Base-by-base conservation (phyloP, 2,329 filamentous ascomycete genomes). In the Colletotrichum phormii region DNA sequence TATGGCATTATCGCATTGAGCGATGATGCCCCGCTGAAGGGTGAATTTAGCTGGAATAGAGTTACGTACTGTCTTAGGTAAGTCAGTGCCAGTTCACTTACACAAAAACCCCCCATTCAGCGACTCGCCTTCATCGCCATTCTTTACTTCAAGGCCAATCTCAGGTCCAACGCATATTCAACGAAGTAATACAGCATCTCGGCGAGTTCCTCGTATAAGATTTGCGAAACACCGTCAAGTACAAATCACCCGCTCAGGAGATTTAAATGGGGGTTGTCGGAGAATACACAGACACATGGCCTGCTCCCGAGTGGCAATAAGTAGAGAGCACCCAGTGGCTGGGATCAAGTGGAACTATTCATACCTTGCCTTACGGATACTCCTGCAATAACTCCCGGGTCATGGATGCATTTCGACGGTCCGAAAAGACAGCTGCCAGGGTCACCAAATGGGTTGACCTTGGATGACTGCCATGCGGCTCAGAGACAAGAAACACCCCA, bases 1-100 rank as follows among this genome's bases (percentile, higher is more conserved):
- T 64, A 33, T n/a, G 15, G 24, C 13, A 57, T 33, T 64, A 33
- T n/a, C n/a, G 26, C 13, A 57, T 11, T 15, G 18, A 18, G 49
- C 49, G 33, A 11, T 18, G 35, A 4, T 60, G 46, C 67, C 67
- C 67, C 67, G 67, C 67, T n/a, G 29, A 22, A 29, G 33, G 35
- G 22, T 66, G 54, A 51, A 24, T 61, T 49, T 62, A 42, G 33
- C 60, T 35, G 15, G 31, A 51, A 33, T 51, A 60, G 42, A 69
- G 53, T 53, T 65, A 66, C 67, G 62, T 66, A 60, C 42, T 66
- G 42, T 22, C 62, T 71, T 57, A 61, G 55, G 55, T 61, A 67
- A 57, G 53, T 24, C 26, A 31, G 18, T 49, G 42, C 42, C 42
- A 49, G 8, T 49, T 49, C 42, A 49, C 42, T 49, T 49, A 49